Base-by-base conservation (phyloP, 192 early-diverging fungal genomes). In the Helicostylum pulchrum region DNA sequence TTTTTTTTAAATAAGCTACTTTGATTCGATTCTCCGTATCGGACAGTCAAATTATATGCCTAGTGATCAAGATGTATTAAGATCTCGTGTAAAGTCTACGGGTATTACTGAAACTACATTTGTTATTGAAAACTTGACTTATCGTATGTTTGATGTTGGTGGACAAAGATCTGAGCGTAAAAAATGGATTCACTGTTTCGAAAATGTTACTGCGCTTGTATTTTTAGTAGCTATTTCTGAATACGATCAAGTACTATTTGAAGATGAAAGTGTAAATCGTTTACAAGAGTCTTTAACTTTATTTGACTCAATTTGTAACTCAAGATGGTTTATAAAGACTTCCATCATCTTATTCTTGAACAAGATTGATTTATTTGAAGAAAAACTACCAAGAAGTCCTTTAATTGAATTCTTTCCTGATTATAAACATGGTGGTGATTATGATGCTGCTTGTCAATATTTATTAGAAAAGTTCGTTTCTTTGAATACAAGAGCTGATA, bases 141-240 rank as follows among this genome's bases (percentile, higher is more conserved):
- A 96, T 77, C 86, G 92, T 63, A 94, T 98, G 92, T 91, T 94
- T 77, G 96, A 98, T 81, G 96, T 98, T 48, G 96, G 96, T 69
- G 96, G 96, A 45, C 96, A 98, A 83, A 89, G 96, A 47, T 95
- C 93, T 46, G 96, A 98, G 81, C 86, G 96, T 69, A 98, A 98
- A 70, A 98, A 98, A 81, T 97, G 96, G 96, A 95, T 96, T 66
- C 96, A 96, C 78, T 98, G 94, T 68, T 98, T 98, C 66, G 96
- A 98, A 72, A 93, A 95, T 68, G 94, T 97, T 19, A 97, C 93
- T 0, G 90, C 93, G 4, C 94, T 98, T 64, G 82, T 98, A 32
- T 98, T 98, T 77, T 75, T 98, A 71, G 94, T 96, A 17, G 96
- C 96, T 32, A 94, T 96, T 56, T 87, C 84, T 26, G 94, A 96